Percentiles rank a stretch among this genome's conserved stretches.
Evolutionary conservation across 495 filamentous ascomycete genomes (phyloP).

Genomic region (Glutinoglossum americanum): DNA sequence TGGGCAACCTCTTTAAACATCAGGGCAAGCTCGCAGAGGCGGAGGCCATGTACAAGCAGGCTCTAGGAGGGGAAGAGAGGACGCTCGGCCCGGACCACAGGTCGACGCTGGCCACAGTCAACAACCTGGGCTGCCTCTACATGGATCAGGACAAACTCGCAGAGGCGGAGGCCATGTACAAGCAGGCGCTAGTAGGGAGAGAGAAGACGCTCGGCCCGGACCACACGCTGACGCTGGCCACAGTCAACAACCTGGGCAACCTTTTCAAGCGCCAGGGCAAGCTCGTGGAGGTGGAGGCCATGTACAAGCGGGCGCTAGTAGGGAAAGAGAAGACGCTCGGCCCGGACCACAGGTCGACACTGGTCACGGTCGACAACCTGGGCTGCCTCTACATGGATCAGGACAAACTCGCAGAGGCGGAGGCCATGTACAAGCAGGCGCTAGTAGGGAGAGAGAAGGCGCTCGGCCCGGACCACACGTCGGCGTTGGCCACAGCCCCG

Average conservation of each 20-base stretch:
- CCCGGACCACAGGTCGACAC: not conserved
- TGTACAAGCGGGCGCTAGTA: not conserved
- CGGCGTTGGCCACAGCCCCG: too few relatives aligned
- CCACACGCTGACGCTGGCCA: too few relatives aligned
- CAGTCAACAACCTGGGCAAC: too few relatives aligned
- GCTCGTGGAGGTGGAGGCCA: not conserved
- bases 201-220: too few relatives aligned
- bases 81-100: not conserved
- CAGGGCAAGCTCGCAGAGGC: not conserved
- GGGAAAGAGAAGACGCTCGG: not conserved
- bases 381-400: not conserved
- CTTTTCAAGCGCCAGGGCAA: not conserved
- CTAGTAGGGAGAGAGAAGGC: not conserved
- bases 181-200: too few relatives aligned
- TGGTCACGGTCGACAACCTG: not conserved
- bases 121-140: not conserved
- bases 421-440: not conserved
- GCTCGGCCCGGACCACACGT: not conserved
- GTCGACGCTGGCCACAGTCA: not conserved
- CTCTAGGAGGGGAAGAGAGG: not conserved
- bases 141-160: not conserved
- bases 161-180: too few relatives aligned
- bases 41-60: not conserved
- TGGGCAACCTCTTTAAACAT: not conserved
- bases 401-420: not conserved